Evolutionary conservation across 805 yeast species (phyloP).

Genomic region (Ogataea populi-albae): DNA sequence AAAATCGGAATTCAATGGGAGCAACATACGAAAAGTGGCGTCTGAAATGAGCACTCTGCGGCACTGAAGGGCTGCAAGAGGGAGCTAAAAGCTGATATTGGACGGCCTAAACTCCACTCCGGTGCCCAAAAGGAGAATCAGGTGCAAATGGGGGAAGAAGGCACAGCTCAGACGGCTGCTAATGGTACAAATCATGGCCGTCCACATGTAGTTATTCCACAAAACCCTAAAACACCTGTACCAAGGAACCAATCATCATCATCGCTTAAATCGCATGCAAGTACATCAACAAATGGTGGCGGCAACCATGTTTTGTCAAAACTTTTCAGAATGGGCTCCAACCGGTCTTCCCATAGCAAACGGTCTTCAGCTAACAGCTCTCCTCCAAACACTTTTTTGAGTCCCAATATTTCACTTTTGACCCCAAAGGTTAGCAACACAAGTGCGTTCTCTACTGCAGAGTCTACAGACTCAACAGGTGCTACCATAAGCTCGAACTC

Average conservation of each 20-base stretch:
- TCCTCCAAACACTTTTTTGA: constrained; percentile 9
- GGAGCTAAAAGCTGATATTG: too few species aligned
- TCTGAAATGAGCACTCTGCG: too few species aligned
- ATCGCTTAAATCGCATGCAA: constrained; percentile 14
- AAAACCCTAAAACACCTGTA: constrained; percentile 3
- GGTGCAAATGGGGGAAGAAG: too few species aligned
- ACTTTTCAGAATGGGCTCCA: constrained; percentile 14
- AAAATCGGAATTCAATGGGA: too few species aligned
- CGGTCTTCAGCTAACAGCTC: constrained; percentile 2
- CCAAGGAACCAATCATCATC: constrained; percentile 15
- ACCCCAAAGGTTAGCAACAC: constrained; percentile 16
- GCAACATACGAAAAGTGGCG: too few species aligned
- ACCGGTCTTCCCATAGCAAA: constrained; percentile 7
- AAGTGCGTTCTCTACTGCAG: constrained; percentile 16
- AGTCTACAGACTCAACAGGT: constrained; percentile 15
- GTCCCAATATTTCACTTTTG: constrained; percentile 16
- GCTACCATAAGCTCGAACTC: constrained; percentile 1
- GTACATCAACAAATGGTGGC: constrained; percentile 7
- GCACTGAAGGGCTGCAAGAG: too few species aligned
- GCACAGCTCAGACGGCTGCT: too few species aligned
- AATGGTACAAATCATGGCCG: too few species aligned
- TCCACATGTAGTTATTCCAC: background rate
- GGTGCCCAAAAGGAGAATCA: too few species aligned
- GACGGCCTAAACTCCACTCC: too few species aligned
- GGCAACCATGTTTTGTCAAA: constrained; percentile 16